These are phyloP conservation scores for Hypomyces perniciosus DNA, from an alignment of 2,329 filamentous ascomycete species.

Conservation along the genomic window DNA sequence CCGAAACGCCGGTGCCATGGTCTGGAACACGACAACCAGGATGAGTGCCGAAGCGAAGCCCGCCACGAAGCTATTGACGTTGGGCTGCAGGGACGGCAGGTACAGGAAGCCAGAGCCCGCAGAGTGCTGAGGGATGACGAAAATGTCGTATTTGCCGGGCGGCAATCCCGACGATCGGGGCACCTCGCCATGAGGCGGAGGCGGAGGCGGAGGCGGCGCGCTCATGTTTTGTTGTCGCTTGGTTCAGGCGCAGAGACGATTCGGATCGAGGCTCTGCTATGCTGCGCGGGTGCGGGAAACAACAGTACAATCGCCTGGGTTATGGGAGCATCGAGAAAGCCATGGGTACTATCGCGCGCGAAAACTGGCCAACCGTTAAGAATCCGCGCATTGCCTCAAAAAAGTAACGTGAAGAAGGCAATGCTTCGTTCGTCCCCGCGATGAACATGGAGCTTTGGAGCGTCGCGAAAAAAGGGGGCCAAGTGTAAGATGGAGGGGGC, in stretches of 20 bases:
- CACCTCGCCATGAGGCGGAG: conserved; percentile 77
- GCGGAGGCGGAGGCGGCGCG: conserved; percentile 71
- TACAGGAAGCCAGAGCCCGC: conserved; percentile 87
- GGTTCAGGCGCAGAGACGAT: neutral
- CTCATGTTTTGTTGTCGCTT: conserved; percentile 6
- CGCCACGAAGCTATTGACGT: conserved; percentile 85
- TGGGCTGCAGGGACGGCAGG: conserved; percentile 80
- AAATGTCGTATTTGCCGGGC: conserved; percentile 91
- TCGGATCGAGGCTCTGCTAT: neutral
- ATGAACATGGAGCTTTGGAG: neutral
- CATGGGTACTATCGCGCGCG: conserved; percentile 20
- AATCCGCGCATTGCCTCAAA: neutral
- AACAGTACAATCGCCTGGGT: conserved; percentile 9
- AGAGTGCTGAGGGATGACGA: conserved; percentile 89
- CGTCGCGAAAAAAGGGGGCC: conserved; percentile 4
- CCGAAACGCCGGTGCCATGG: conserved; percentile 66
- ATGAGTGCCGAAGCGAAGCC: conserved; percentile 74
- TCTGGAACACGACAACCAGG: conserved; percentile 65
- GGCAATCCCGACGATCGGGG: conserved; percentile 69
- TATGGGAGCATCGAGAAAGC: conserved; percentile 24
- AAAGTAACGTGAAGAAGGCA: neutral
- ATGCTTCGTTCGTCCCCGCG: neutral
- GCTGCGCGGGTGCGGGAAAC: neutral
- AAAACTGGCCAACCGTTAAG: conserved; percentile 1
- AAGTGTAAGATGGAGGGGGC: neutral